Conservation (phyloP, 805 yeast species). For the Metschnikowia peoriensis region DNA sequence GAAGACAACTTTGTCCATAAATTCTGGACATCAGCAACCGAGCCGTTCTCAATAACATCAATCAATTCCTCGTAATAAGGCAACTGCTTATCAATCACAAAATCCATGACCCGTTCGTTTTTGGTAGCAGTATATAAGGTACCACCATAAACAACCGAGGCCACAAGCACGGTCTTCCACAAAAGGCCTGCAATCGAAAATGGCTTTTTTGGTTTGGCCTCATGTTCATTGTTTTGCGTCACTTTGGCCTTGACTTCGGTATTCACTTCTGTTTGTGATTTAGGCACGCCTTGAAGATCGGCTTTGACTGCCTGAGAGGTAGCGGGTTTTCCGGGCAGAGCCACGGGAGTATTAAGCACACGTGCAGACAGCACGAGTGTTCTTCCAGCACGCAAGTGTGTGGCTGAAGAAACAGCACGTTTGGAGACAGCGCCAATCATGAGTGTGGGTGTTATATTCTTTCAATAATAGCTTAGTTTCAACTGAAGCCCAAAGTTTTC, state of each 20-base stretch:
- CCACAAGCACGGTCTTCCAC: constrained; percentile 28
- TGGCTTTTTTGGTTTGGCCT: constrained; percentile 23
- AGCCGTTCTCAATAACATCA: constrained; percentile 37
- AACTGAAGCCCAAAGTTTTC: neutral
- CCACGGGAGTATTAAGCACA: constrained; percentile 11
- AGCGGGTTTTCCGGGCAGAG: constrained; percentile 16
- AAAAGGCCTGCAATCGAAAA: constrained; percentile 32
- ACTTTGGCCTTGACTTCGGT: constrained; percentile 19
- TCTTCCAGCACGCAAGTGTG: constrained; percentile 7
- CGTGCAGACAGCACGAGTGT: constrained; percentile 13
- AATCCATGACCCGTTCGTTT: constrained; percentile 43
- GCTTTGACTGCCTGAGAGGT: constrained; percentile 18
- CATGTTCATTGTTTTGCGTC: constrained; percentile 16
- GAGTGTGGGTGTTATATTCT: neutral
- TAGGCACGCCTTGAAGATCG: constrained; percentile 5
- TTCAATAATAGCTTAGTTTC: neutral
- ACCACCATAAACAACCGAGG: constrained; percentile 36
- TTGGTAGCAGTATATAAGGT: constrained; percentile 42
- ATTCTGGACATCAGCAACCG: constrained; percentile 30
- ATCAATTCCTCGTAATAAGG: constrained; percentile 43
- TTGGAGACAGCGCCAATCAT: constrained; percentile 14
- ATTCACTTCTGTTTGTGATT: constrained; percentile 7
- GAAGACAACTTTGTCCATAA: constrained; percentile 18
- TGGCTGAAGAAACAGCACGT: constrained; percentile 3
- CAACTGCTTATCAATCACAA: constrained; percentile 41